Percentiles rank a stretch among this genome's conserved stretches.
Evolutionary conservation across 306 rosid species (phyloP).

Genomic region (Inga laurina): DNA sequence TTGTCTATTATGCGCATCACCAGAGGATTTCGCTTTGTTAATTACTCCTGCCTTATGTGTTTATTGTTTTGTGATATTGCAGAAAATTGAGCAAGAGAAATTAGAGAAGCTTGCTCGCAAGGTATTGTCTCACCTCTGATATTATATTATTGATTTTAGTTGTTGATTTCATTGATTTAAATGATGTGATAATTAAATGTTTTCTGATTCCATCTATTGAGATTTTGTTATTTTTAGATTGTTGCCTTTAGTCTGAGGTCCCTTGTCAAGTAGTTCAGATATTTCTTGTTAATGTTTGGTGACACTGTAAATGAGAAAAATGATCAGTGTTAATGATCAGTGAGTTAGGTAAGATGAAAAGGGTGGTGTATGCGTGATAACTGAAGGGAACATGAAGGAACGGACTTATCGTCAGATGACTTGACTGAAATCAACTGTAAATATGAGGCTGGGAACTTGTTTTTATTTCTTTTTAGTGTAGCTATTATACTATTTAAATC

Average conservation of each 20-base stretch:
- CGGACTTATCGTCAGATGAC: not conserved
- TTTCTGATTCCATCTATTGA: not conserved
- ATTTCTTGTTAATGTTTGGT: conserved; percentile 17
- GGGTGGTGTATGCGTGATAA: not conserved
- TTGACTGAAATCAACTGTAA: conserved; percentile 19
- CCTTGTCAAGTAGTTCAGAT: not conserved
- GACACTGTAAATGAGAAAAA: not conserved
- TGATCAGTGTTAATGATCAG: conserved; percentile 15
- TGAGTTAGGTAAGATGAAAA: conserved; percentile 1
- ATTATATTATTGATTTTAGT: conserved; percentile 2
- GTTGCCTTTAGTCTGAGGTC: not conserved
- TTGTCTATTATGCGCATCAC: not conserved
- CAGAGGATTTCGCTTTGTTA: conserved; percentile 19
- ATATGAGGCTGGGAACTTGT: not conserved
- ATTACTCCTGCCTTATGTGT: conserved; percentile 9
- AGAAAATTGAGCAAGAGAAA: conserved; percentile 83
- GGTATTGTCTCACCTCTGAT: conserved; percentile 44
- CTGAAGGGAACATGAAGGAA: not conserved
- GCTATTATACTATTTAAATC: not conserved
- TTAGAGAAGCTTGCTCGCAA: conserved; percentile 89
- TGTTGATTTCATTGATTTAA: not conserved
- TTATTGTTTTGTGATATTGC: conserved; percentile 39
- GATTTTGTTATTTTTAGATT: not conserved
- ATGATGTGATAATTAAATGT: not conserved
- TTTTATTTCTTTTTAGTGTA: not conserved